Evolutionary conservation across 179 eudicot species (phyloP).

Genomic region (Sideroxylon spinosum): DNA sequence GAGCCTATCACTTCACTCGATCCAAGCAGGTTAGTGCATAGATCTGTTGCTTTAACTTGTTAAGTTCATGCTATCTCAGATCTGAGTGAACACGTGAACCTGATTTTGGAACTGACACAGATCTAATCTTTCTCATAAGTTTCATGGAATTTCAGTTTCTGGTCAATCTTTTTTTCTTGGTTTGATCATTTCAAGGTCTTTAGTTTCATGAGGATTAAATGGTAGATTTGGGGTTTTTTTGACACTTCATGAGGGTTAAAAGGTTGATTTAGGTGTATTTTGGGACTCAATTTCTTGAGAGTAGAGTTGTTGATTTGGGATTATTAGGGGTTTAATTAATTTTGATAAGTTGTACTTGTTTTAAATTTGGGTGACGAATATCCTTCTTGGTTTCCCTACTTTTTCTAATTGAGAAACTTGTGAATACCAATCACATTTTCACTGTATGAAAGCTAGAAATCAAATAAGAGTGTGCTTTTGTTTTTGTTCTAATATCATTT

Average conservation of each 20-base stretch:
- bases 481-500: background rate
- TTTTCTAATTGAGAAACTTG: background rate
- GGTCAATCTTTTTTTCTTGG: background rate
- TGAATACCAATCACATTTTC: background rate
- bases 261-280: no score
- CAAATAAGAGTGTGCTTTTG: background rate
- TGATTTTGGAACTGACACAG: background rate
- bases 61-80: background rate
- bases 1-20: conserved; percentile 9
- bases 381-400: background rate
- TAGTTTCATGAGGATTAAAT: background rate
- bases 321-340: background rate
- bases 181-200: background rate
- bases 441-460: background rate
- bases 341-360: background rate
- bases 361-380: background rate
- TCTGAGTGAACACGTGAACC: background rate
- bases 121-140: conserved; percentile 3
- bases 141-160: background rate
- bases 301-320: background rate
- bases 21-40: conserved; percentile 5
- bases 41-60: background rate
- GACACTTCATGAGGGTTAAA: background rate
- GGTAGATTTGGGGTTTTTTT: conserved; percentile 1
- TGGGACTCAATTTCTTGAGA: background rate